These are phyloP conservation scores for Phytophthora melonis DNA, from an alignment of 352 stramenopile species.

Conservation along the genomic window DNA sequence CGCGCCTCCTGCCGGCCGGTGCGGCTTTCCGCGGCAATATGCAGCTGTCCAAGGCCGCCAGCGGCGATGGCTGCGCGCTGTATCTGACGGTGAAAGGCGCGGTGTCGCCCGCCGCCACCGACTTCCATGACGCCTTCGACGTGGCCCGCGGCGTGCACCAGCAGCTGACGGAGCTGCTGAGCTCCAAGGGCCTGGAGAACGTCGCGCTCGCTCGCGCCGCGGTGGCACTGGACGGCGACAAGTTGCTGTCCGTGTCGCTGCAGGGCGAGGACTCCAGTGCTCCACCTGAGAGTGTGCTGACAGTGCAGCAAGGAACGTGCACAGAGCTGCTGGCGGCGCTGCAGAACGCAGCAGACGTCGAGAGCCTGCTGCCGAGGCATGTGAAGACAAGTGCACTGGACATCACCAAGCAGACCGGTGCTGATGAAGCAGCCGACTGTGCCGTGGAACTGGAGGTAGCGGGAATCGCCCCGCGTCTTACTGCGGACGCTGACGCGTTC, in stretches of 20 bases:
- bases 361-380: constrained; percentile 33
- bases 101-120: constrained; percentile 8
- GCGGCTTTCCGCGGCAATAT: constrained; percentile 46
- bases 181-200: constrained; percentile 32
- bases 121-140: constrained; percentile 33
- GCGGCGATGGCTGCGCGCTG: constrained; percentile 43
- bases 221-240: constrained; percentile 36
- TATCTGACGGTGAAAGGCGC: constrained; percentile 46
- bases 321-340: constrained; percentile 35
- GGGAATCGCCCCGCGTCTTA: constrained; percentile 10
- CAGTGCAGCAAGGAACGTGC: constrained; percentile 40
- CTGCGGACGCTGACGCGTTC: constrained; percentile 31
- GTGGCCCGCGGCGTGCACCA: constrained; percentile 35
- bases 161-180: constrained; percentile 31
- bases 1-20: constrained; percentile 29
- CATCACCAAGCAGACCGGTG: constrained; percentile 26
- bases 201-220: constrained; percentile 25
- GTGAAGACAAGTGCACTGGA: constrained; percentile 38
- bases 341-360: constrained; percentile 8
- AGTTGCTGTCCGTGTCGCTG: constrained; percentile 38
- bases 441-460: constrained; percentile 37
- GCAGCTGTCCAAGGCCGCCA: constrained; percentile 48
- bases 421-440: constrained; percentile 29
- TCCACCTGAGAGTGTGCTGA: constrained; percentile 33
- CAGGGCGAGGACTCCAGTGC: constrained; percentile 1